phyloP scores from a whole-genome alignment of 2,329 filamentous ascomycete genomes.

The Ascochyta koolunga region DNA sequence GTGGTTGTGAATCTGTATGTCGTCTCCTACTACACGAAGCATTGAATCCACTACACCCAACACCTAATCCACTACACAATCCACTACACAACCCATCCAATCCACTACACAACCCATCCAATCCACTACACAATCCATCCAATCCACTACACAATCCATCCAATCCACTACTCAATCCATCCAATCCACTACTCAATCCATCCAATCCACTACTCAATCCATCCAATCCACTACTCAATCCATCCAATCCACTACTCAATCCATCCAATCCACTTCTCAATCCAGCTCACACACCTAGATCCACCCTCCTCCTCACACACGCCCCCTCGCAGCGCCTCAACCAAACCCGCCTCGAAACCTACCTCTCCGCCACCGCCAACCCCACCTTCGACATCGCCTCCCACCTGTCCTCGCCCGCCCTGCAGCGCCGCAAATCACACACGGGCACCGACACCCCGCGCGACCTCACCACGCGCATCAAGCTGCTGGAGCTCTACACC shows the following conservation, averaged over 20 bases:
- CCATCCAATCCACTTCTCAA: too few relatives aligned
- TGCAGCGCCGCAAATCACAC: slow-evolving; percentile 39
- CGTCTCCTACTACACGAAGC: slow-evolving; percentile 75
- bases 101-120: slow-evolving; percentile 67
- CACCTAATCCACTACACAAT: too few relatives aligned
- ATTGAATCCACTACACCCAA: too few relatives aligned
- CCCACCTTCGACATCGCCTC: slow-evolving; percentile 75
- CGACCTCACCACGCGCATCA: slow-evolving; percentile 82
- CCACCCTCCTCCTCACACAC: slow-evolving; percentile 89
- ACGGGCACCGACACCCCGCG: slow-evolving; percentile 81
- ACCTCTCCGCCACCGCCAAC: slow-evolving; percentile 76
- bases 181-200: too few relatives aligned
- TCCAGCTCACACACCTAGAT: slow-evolving; percentile 58
- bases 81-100: too few relatives aligned
- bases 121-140: too few relatives aligned
- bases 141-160: too few relatives aligned
- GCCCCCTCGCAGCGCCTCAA: slow-evolving; percentile 82
- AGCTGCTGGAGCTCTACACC: slow-evolving; percentile 93
- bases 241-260: too few relatives aligned
- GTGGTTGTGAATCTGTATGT: slow-evolving; percentile 93
- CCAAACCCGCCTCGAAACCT: slow-evolving; percentile 86
- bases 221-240: slow-evolving; percentile 75
- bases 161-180: slow-evolving; percentile 70
- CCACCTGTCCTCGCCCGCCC: slow-evolving; percentile 60
- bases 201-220: too few relatives aligned